A percentile compares a stretch with the other conserved stretches of the same genome.
Evolutionary conservation across 306 rosid genomes (phyloP).

Genomic region (Cajanus cajan): DNA sequence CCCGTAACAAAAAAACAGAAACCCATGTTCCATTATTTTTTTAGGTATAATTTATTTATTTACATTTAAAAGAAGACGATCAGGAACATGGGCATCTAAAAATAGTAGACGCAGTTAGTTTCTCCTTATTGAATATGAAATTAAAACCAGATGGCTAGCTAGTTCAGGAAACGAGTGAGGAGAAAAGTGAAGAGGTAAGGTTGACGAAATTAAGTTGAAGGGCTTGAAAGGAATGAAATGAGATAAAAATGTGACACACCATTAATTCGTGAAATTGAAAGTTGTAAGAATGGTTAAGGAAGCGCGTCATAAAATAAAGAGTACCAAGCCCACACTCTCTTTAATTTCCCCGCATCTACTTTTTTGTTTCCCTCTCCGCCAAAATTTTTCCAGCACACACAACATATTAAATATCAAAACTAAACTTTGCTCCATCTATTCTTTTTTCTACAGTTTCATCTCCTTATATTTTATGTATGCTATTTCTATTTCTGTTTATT

Average conservation of each 20-base stretch:
- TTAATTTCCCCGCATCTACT: neutral
- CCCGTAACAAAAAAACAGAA: neutral
- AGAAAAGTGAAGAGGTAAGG: neutral
- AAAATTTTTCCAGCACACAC: neutral
- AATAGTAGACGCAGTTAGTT: neutral
- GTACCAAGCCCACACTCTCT: neutral
- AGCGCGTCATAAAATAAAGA: neutral
- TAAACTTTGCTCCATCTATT: too few relatives aligned
- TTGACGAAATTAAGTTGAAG: neutral
- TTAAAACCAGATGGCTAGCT: neutral
- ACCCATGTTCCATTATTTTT: neutral
- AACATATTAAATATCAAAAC: too few relatives aligned
- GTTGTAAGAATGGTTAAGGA: neutral
- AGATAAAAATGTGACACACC: neutral
- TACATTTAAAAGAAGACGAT: neutral
- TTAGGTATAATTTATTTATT: neutral
- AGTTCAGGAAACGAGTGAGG: neutral
- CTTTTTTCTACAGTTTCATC: too few relatives aligned
- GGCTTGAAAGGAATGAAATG: neutral
- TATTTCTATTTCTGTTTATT: too few relatives aligned
- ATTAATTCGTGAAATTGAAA: neutral
- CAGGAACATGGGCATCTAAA: neutral
- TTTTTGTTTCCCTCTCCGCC: neutral
- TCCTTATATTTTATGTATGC: too few relatives aligned
- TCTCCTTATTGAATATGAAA: neutral